Evolutionary conservation across 257 asterid genomes (phyloP).

Genomic region (Gardenia jasminoides): DNA sequence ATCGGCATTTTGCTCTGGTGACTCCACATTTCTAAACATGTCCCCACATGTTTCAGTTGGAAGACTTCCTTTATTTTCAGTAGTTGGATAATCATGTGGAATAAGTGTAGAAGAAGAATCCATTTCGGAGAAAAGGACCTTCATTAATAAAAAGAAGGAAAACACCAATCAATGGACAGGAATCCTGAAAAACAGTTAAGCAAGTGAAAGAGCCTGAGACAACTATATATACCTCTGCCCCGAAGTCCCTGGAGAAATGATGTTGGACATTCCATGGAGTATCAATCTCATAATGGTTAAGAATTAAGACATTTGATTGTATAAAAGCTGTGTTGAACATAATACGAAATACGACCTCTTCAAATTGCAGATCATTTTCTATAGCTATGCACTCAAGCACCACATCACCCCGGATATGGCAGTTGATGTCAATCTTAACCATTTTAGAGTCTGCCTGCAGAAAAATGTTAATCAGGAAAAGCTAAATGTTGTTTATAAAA

Average conservation of each 20-base stretch:
- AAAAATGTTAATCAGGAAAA: constrained; percentile 21
- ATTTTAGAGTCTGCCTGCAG: constrained; percentile 64
- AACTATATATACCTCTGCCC: constrained; percentile 54
- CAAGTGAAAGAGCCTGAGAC: constrained; percentile 5
- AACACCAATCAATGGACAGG: constrained; percentile 13
- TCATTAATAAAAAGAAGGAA: constrained; percentile 20
- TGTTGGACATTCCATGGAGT: constrained; percentile 48
- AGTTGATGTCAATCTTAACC: constrained; percentile 58
- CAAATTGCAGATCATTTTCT: constrained; percentile 40
- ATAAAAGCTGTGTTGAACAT: constrained; percentile 74
- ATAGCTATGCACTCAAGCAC: constrained; percentile 64
- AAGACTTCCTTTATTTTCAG: constrained; percentile 41
- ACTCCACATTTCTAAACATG: constrained; percentile 37
- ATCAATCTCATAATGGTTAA: constrained; percentile 55
- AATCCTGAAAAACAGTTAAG: background rate
- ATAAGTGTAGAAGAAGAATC: constrained; percentile 38
- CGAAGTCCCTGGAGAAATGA: constrained; percentile 52
- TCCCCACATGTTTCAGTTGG: constrained; percentile 45
- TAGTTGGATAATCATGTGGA: constrained; percentile 27
- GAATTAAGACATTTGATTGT: constrained; percentile 51
- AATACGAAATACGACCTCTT: constrained; percentile 59
- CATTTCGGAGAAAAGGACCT: constrained; percentile 69
- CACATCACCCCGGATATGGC: constrained; percentile 73
- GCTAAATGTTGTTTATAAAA: background rate
- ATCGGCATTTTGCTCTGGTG: constrained; percentile 32